Percentiles rank a stretch among this genome's conserved stretches.
Evolutionary conservation across 768 basidiomycete genomes (phyloP).

Genomic region (Pilatotrama ljubarskyi): DNA sequence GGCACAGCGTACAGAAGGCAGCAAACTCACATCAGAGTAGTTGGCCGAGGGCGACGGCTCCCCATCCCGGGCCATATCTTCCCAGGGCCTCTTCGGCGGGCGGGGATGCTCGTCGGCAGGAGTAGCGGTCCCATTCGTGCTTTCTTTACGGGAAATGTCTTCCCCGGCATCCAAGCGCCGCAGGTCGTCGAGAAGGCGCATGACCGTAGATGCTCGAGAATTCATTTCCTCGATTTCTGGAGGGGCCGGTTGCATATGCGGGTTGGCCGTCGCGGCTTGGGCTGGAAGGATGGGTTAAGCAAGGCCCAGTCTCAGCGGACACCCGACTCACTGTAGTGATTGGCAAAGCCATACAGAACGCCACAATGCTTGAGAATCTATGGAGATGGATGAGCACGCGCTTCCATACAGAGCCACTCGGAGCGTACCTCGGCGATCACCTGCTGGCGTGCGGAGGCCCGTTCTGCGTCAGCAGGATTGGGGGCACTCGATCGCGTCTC

Average conservation of each 20-base stretch:
- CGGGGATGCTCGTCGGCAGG: conserved; percentile 50
- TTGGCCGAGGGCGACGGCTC: conserved; percentile 21
- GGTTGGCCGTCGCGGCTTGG: conserved; percentile 42
- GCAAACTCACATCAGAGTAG: conserved; percentile 13
- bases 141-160: conserved; percentile 23
- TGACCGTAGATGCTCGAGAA: conserved; percentile 61
- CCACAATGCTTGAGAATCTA: conserved; percentile 66
- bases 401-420: neutral
- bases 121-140: conserved; percentile 6
- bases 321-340: conserved; percentile 56
- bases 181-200: conserved; percentile 65
- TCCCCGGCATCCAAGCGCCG: conserved; percentile 39
- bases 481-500: conserved; percentile 41
- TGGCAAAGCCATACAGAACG: conserved; percentile 62
- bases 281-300: conserved; percentile 22
- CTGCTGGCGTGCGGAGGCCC: conserved; percentile 30
- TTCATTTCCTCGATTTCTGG: conserved; percentile 72
- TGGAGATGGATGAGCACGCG: neutral
- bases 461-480: conserved; percentile 37
- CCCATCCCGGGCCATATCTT: conserved; percentile 60
- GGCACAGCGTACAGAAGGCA: neutral
- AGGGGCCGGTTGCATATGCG: conserved; percentile 51
- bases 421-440: conserved; percentile 44
- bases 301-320: neutral
- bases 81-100: conserved; percentile 79